Conservation (phyloP, 345 rosid genomes). For the Syzygium oleosum region DNA sequence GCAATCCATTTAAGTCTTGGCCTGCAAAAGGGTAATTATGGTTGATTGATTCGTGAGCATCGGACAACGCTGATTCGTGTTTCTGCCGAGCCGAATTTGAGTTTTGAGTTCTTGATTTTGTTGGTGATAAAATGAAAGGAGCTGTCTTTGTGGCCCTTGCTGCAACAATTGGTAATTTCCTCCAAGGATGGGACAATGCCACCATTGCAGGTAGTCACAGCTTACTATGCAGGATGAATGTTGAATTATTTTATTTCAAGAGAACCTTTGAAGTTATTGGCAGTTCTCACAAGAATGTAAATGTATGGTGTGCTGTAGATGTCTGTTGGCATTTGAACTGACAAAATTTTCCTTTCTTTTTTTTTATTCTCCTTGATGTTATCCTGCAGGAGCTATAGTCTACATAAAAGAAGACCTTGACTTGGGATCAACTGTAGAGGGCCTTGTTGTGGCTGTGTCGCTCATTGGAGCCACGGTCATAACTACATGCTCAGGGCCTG, state of each 20-base stretch:
- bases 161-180: constrained; percentile 87
- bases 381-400: constrained; percentile 58
- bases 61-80: background rate
- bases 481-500: constrained; percentile 90
- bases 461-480: constrained; percentile 85
- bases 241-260: background rate
- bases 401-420: constrained; percentile 72
- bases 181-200: constrained; percentile 99
- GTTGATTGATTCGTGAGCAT: background rate
- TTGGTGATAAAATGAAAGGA: constrained; percentile 50
- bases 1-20: background rate
- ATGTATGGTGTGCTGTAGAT: background rate
- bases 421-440: constrained; percentile 61
- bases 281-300: background rate
- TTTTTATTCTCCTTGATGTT: background rate
- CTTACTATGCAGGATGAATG: background rate
- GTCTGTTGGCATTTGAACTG: background rate
- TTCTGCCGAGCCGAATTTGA: background rate
- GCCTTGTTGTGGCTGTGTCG: constrained; percentile 91
- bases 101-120: background rate
- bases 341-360: background rate
- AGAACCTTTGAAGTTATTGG: background rate
- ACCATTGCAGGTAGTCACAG: constrained; percentile 71
- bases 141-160: constrained; percentile 88
- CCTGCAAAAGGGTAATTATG: background rate